Evolutionary conservation across 2,329 filamentous ascomycete species (phyloP).

Genomic region (Cadophora malorum): DNA sequence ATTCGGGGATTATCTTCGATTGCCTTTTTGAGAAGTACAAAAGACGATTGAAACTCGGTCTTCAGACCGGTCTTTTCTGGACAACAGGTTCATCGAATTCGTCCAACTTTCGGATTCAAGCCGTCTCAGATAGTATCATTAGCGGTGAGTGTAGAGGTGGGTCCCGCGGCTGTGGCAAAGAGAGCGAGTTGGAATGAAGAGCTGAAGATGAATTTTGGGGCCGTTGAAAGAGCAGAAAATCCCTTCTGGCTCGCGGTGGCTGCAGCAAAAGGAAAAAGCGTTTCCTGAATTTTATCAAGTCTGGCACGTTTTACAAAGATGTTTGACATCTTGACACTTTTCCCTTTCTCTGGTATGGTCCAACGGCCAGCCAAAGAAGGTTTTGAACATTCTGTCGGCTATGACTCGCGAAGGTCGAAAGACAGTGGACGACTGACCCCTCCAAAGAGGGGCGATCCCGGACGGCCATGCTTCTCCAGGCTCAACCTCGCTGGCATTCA

Average conservation of each 20-base stretch:
- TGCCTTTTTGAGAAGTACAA: not conserved
- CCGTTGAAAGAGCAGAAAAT: not conserved
- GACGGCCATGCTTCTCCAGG: slow-evolving; percentile 8
- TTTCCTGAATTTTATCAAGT: not conserved
- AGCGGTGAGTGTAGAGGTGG: slow-evolving; percentile 10
- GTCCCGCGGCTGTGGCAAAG: not conserved
- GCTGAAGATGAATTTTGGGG: not conserved
- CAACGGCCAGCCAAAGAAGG: slow-evolving; percentile 5
- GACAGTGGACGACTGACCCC: not conserved
- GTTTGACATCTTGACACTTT: not conserved
- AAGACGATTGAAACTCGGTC: not conserved
- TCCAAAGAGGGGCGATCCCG: not conserved
- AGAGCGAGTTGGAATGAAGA: not conserved
- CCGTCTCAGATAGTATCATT: not conserved
- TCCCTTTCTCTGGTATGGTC: no score
- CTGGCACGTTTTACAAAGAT: not conserved
- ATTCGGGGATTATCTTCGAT: not conserved
- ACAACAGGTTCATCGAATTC: not conserved
- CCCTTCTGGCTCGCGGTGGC: not conserved
- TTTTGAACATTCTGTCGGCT: not conserved
- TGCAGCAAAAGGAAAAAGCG: not conserved
- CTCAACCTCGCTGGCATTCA: slow-evolving; percentile 5
- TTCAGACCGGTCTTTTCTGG: slow-evolving; percentile 3
- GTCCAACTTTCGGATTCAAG: not conserved
- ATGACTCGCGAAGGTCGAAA: not conserved